Evolutionary conservation across 768 basidiomycete species (phyloP).

Genomic region (Tricholoma furcatifolium): DNA sequence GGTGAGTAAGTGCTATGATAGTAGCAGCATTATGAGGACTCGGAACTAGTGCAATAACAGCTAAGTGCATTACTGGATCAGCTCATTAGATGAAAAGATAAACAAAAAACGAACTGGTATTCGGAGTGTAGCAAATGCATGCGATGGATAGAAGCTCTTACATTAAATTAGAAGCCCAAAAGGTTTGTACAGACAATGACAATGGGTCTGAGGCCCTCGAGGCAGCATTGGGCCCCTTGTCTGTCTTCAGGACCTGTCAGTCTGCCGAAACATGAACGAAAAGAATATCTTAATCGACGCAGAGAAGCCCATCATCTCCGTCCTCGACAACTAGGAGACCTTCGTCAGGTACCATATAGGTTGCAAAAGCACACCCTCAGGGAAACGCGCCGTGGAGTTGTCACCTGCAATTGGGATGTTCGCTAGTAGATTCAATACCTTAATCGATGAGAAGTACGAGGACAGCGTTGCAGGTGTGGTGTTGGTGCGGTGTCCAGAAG

Average conservation of each 20-base stretch:
- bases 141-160: constrained; percentile 1
- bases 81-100: no score
- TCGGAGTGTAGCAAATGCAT: no score
- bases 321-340: not conserved
- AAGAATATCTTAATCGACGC: not conserved
- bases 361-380: constrained; percentile 24
- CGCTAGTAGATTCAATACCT: constrained; percentile 29
- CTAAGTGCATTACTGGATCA: no score
- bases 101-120: no score
- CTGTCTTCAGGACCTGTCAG: not conserved
- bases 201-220: not conserved
- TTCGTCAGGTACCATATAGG: no score
- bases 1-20: no score
- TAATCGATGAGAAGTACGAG: constrained; percentile 20
- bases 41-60: no score
- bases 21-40: no score
- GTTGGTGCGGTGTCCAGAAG: no score
- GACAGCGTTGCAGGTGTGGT: constrained; percentile 19
- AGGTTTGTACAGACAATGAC: not conserved
- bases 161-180: no score
- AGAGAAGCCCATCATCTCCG: constrained; percentile 4
- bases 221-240: not conserved
- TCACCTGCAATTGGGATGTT: constrained; percentile 34
- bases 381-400: constrained; percentile 10
- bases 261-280: not conserved